These are phyloP conservation scores for Leccinum subgranulosum DNA, from an alignment of 768 basidiomycete species.

Conservation along the genomic window DNA sequence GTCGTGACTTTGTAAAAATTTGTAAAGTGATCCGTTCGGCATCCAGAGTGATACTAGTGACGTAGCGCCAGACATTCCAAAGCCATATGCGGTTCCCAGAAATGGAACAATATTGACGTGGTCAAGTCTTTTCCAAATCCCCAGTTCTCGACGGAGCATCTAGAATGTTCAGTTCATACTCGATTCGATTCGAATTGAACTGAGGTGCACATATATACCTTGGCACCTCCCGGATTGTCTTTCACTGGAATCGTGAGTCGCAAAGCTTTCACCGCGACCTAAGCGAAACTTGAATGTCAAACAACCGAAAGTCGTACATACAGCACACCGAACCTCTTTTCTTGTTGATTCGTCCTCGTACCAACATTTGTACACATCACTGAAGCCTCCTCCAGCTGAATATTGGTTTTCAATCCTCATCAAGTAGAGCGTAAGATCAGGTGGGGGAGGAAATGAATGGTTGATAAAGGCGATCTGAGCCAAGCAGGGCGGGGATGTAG, in stretches of 20 bases:
- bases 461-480: no score
- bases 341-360: neutral
- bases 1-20: neutral
- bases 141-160: neutral
- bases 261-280: neutral
- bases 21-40: neutral
- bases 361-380: neutral
- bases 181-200: neutral
- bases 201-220: neutral
- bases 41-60: neutral
- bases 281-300: neutral
- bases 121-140: neutral
- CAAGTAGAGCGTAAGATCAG: neutral
- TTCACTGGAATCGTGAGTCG: neutral
- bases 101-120: neutral
- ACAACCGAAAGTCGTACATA: no score
- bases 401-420: neutral
- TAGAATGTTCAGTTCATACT: neutral
- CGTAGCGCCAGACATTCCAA: neutral
- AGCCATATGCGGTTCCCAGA: neutral
- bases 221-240: neutral
- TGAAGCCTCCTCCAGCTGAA: neutral
- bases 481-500: conserved; percentile 52
- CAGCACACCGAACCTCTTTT: no score
- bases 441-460: neutral